Base-by-base conservation (phyloP, 495 filamentous ascomycete species). In the Aspergillus incahuasiensis region DNA sequence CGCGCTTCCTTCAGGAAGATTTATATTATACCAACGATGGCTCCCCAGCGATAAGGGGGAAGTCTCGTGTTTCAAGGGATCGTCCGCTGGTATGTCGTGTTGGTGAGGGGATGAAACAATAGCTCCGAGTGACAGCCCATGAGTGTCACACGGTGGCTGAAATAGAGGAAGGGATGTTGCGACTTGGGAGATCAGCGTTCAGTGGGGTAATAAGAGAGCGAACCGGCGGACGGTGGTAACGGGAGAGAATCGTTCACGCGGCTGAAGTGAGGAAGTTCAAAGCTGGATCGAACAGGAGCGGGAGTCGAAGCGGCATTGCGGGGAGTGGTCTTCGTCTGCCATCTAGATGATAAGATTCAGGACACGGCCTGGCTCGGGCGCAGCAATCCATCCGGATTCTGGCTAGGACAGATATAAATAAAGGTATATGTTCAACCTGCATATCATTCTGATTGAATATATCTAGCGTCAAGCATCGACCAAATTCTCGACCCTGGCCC, bases 61-160 rank as follows among this genome's bases (percentile, higher is more conserved):
- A n/a, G 8, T 3, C 25, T 28, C 25, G 42, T 35, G 19, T 49
- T 50, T 44, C 50, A 58, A 46, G 39, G 48, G 56, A 61, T 62
- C 56, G 61, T 32, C 56, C 38, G 55, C 51, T 41, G 41, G 41
- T 28, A 51, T 60, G 53, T 62, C 54, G 54, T 42, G 48, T 53
- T 49, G 53, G 32, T 49, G 35, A 43, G 45, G 28, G 38, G 52
- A 53, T 66, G 61, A 63, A 62, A 63, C 64, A 60, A 66, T 61
- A 60, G 54, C 15, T 49, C 48, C 21, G 42, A 63, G 52, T 32
- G 52, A 50, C 24, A 42, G 40, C 59, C 60, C 63, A 66, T 68
- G 48, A 56, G 61, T 32, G 60, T 60, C 55, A 55, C 38, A 67
- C 44, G 34, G 61, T 56, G 59, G 59, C 45, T 40, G 50, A 48